Evolutionary conservation across 176 grass and related monocot species (phyloP), one percentile per base, ranked within the genome.

Genomic region (Hsuehochloa calcarea): DNA sequence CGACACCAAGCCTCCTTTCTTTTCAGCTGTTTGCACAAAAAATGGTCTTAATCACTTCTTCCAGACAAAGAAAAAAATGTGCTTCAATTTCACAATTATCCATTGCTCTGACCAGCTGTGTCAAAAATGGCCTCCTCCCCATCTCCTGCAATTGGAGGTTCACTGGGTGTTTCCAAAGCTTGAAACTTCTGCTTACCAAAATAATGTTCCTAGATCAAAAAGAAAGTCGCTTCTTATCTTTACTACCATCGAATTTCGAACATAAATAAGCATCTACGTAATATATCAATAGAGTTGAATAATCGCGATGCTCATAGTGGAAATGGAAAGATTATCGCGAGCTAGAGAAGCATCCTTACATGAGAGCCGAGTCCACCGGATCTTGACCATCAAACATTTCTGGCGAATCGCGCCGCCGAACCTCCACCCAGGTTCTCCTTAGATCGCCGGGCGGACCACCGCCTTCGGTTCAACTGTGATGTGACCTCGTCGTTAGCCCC

Each of bases 381-480:
- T 87, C 26, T 3, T 66, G 73, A 46, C 54, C 77, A 22, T 20
- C 46, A 70, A 70, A 70, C 52, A 71, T 79, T 68, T 88, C 74
- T 67, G 13, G 68, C 59, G 64, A 83, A 65, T 4, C 23, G 47
- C 10, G 81, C 25, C 8, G 76, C 27, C 44, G 56, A 14, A 98
- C 76, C 10, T 92, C 85, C 85, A 98, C 91, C 15, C 59, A 98
- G 85, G 77, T 95, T 95, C 80, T 98, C 96, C 85, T 98, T 93
- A 19, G 93, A 93, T 4, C 79, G 73, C 0, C 93, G 3, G 85
- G 73, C 50, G 95, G 76, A 39, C 85, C 87, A 1, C 86, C 58
- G 46, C 84, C 72, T 84, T 67, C 62, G 88, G 54, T 46, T 82
- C 4, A 87, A 75, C 88, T 84, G 82, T 75, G 93, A 94, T 34